Evolutionary conservation across 1,284 basidiomycete species (phyloP).

Genomic region (Cutaneotrichosporon arboriforme): DNA sequence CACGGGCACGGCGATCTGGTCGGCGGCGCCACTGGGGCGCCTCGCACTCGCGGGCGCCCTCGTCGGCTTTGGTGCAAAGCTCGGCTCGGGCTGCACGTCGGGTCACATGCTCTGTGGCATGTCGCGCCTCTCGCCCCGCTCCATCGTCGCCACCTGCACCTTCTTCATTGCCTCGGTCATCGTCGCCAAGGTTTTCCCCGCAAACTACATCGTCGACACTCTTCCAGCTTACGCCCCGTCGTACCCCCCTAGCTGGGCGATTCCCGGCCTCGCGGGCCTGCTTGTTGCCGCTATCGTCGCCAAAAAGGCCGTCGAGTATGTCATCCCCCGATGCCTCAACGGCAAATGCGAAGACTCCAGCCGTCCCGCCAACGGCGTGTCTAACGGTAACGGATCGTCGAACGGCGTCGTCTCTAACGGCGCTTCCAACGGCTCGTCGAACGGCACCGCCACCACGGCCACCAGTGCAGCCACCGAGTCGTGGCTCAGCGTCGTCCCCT

Average conservation of each 20-base stretch:
- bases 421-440: neutral
- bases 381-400: neutral
- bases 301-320: neutral
- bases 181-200: slow-evolving; percentile 47
- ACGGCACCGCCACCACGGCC: slow-evolving; percentile 10
- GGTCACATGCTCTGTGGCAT: slow-evolving; percentile 67
- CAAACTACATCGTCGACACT: slow-evolving; percentile 4
- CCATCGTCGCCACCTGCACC: slow-evolving; percentile 52
- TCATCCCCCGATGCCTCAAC: neutral
- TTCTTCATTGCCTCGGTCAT: slow-evolving; percentile 57
- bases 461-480: neutral
- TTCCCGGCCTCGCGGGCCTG: slow-evolving; percentile 40
- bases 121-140: slow-evolving; percentile 59
- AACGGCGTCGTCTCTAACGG: too few relatives aligned
- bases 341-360: neutral
- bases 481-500: slow-evolving; percentile 26
- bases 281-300: slow-evolving; percentile 53
- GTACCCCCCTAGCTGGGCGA: slow-evolving; percentile 2
- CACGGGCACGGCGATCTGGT: slow-evolving; percentile 51
- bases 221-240: slow-evolving; percentile 11
- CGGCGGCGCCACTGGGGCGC: slow-evolving; percentile 31
- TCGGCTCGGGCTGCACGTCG: slow-evolving; percentile 16
- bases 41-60: slow-evolving; percentile 56
- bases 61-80: slow-evolving; percentile 61
- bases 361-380: neutral